Conservation (phyloP, 2,329 filamentous ascomycete genomes). For the Pyrenochaeta sp. region DNA sequence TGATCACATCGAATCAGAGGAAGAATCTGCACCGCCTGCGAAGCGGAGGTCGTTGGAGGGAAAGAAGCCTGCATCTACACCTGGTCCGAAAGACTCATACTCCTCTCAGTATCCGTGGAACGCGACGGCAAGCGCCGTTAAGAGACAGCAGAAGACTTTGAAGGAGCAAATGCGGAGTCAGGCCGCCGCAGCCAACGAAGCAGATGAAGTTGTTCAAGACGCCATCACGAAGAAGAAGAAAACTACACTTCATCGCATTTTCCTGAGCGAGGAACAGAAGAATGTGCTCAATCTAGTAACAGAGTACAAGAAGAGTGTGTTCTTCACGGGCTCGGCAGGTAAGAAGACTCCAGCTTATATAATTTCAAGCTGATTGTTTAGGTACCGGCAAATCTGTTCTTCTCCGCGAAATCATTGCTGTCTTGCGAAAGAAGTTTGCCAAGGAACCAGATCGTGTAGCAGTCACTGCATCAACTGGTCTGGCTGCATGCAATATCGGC, state of each 20-base stretch:
- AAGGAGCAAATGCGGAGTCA: conserved; percentile 67
- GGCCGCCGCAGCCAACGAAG: conserved; percentile 47
- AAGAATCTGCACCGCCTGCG: conserved; percentile 30
- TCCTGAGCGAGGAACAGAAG: conserved; percentile 85
- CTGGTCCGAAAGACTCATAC: conserved; percentile 49
- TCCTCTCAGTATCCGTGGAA: conserved; percentile 70
- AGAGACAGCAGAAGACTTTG: conserved; percentile 78
- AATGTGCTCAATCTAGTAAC: conserved; percentile 84
- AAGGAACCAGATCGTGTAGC: conserved; percentile 84
- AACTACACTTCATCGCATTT: conserved; percentile 63
- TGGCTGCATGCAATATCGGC: conserved; percentile 96
- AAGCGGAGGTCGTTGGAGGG: conserved; percentile 44
- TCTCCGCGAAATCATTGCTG: conserved; percentile 87
- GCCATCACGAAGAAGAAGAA: conserved; percentile 53
- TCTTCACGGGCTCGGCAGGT: conserved; percentile 96
- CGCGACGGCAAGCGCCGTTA: conserved; percentile 74
- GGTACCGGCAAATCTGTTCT: conserved; percentile 95
- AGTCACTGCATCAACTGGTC: conserved; percentile 92
- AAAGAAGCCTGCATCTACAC: conserved; percentile 51
- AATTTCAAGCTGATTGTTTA: conserved; percentile 20
- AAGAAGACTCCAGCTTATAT: conserved; percentile 8
- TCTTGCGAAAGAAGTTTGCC: conserved; percentile 77
- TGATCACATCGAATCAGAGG: conserved; percentile 26
- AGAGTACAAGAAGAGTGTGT: conserved; percentile 83
- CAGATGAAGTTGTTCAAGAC: conserved; percentile 57